phyloP scores from a whole-genome alignment of 331 rosid genomes.

The Quercus lobata region DNA sequence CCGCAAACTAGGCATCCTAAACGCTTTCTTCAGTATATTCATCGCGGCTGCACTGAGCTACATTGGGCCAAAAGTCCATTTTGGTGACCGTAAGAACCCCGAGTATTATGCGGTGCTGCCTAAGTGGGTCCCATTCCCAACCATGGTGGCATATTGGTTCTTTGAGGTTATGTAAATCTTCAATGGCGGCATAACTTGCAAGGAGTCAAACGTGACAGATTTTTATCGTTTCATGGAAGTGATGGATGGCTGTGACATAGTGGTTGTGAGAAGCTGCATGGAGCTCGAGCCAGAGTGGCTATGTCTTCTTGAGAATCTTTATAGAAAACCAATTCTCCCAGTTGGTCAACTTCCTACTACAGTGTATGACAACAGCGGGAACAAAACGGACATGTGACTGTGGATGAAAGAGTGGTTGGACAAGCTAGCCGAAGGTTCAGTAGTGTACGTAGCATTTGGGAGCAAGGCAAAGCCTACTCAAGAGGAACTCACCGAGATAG shows the following conservation, averaged over 20 bases:
- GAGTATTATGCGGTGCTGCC: slow-evolving; percentile 22
- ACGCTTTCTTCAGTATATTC: slow-evolving; percentile 16
- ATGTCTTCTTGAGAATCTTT: neutral
- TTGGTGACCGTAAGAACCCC: neutral
- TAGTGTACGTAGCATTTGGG: slow-evolving; percentile 45
- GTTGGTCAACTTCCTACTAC: slow-evolving; percentile 22
- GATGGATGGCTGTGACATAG: slow-evolving; percentile 9
- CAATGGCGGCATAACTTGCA: fast-evolving
- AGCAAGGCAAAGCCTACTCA: slow-evolving; percentile 23
- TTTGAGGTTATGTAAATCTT: neutral
- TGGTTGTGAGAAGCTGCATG: slow-evolving; percentile 20
- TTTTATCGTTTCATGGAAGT: neutral
- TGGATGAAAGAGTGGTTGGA: slow-evolving; percentile 27
- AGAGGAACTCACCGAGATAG: slow-evolving; percentile 28
- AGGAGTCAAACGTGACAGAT: neutral
- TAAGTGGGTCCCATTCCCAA: slow-evolving; percentile 26
- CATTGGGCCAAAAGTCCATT: neutral
- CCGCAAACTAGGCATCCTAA: neutral
- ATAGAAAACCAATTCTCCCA: slow-evolving; percentile 23
- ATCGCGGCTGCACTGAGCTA: neutral
- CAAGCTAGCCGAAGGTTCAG: neutral
- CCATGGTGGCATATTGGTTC: neutral
- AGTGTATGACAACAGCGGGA: neutral
- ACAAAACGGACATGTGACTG: neutral
- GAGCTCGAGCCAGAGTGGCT: slow-evolving; percentile 35